Evolutionary conservation across 805 yeast species (phyloP).

Genomic region (Metschnikowia lunata): DNA sequence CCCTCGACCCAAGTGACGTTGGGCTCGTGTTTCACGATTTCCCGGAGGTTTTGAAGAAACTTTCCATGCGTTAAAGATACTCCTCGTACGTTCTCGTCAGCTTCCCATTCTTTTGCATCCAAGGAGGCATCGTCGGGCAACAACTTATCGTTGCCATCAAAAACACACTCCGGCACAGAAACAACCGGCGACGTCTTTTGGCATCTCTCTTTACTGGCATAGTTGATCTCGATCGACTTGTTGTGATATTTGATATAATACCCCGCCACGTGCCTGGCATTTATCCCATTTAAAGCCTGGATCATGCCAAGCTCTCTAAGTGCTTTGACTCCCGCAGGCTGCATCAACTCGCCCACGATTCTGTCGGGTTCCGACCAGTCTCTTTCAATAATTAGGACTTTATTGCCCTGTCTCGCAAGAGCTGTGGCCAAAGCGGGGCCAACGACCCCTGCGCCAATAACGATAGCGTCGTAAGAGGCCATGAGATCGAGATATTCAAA

Average conservation of each 20-base stretch:
- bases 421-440: conserved; percentile 93
- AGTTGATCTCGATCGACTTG: conserved; percentile 55
- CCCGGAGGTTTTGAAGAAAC: conserved; percentile 72
- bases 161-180: conserved; percentile 53
- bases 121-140: conserved; percentile 43
- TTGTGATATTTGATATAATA: conserved; percentile 72
- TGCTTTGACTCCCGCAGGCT: conserved; percentile 93
- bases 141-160: conserved; percentile 54
- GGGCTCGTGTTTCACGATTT: conserved; percentile 60
- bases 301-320: conserved; percentile 78
- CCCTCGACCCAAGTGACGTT: conserved; percentile 81
- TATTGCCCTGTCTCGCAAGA: conserved; percentile 84
- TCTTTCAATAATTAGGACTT: conserved; percentile 75
- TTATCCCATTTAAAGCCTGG: conserved; percentile 67
- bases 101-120: conserved; percentile 51
- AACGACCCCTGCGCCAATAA: conserved; percentile 97
- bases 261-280: conserved; percentile 73
- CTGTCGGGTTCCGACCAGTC: conserved; percentile 93
- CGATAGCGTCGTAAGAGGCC: conserved; percentile 58
- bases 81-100: conserved; percentile 58
- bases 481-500: too few relatives aligned
- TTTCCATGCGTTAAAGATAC: conserved; percentile 92
- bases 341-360: conserved; percentile 95
- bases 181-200: conserved; percentile 39
- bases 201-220: conserved; percentile 56